Evolutionary conservation across 208 protist genomes (phyloP).

Genomic region (Jaenimonas drosophilae): DNA sequence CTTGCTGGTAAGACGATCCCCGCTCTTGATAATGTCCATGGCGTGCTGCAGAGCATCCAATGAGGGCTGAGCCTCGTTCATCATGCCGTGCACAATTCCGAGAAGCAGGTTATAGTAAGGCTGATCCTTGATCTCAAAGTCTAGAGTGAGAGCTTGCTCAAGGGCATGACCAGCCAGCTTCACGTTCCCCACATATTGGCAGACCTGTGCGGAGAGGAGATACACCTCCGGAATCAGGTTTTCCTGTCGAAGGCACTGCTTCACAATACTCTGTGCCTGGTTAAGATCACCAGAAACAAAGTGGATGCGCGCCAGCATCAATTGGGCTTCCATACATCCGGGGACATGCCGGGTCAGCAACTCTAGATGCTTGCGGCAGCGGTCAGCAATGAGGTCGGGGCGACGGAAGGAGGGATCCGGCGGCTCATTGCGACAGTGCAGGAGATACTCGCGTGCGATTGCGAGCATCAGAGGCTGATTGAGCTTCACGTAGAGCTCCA

Average conservation of each 20-base stretch:
- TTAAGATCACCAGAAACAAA: constrained; percentile 79
- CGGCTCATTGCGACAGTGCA: constrained; percentile 83
- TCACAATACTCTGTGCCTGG: constrained; percentile 58
- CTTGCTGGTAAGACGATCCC: constrained; percentile 15
- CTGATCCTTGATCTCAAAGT: constrained; percentile 91
- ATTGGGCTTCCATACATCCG: constrained; percentile 79
- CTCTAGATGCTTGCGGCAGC: constrained; percentile 65
- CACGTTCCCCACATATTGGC: constrained; percentile 71
- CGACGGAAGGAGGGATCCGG: constrained; percentile 49
- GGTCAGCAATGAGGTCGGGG: constrained; percentile 53
- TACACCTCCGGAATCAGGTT: constrained; percentile 71
- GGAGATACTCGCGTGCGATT: constrained; percentile 79
- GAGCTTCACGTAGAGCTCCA: constrained; percentile 63
- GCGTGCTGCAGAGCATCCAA: constrained; percentile 54
- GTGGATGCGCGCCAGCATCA: constrained; percentile 74
- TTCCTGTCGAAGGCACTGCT: constrained; percentile 57
- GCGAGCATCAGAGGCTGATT: constrained; percentile 77
- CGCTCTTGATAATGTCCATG: constrained; percentile 14
- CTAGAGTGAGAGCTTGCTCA: constrained; percentile 85
- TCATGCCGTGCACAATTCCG: constrained; percentile 64
- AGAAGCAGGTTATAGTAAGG: constrained; percentile 89
- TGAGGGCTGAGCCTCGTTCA: constrained; percentile 57
- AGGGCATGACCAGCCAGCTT: constrained; percentile 73
- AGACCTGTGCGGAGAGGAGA: constrained; percentile 88
- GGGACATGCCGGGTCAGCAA: constrained; percentile 70